phyloP scores from a whole-genome alignment of 352 stramenopile genomes.

The Globisporangium yorkense region DNA sequence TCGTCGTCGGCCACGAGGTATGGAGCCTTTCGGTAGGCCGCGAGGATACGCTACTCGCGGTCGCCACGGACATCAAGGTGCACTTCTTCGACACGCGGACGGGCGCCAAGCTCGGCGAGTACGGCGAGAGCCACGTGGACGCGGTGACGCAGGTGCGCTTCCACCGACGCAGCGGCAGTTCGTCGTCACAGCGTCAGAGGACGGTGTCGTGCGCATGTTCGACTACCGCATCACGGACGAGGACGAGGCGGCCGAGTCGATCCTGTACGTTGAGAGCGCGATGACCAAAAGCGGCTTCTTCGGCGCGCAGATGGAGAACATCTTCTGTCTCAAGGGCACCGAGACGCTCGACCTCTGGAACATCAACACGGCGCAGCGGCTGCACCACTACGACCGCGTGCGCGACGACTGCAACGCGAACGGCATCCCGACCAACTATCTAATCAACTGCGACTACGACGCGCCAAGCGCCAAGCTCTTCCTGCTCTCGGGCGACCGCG shows the following conservation, averaged over 20 bases:
- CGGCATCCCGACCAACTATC: constrained; percentile 69
- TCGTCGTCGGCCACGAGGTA: constrained; percentile 44
- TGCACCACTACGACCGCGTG: constrained; percentile 85
- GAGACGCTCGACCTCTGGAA: constrained; percentile 91
- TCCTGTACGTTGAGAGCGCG: constrained; percentile 88
- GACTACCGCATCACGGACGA: no score
- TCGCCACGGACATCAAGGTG: constrained; percentile 67
- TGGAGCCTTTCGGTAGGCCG: constrained; percentile 78
- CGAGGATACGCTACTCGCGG: constrained; percentile 69
- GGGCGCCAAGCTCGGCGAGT: constrained; percentile 59
- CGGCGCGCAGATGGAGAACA: constrained; percentile 67
- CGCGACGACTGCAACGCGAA: constrained; percentile 72
- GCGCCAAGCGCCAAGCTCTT: no score
- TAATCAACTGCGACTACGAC: constrained; percentile 85
- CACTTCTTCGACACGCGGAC: constrained; percentile 81
- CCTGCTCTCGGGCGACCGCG: constrained; percentile 71
- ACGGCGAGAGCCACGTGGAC: constrained; percentile 87
- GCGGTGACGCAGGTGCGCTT: constrained; percentile 86
- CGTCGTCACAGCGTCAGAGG: no score
- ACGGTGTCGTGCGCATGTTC: no score
- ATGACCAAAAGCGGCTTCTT: constrained; percentile 88
- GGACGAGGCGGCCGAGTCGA: constrained; percentile 51
- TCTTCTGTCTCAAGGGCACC: constrained; percentile 82
- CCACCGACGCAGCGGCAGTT: constrained; percentile 31
- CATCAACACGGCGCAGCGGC: constrained; percentile 67